Evolutionary conservation across 2,329 filamentous ascomycete genomes (phyloP).

Genomic region (Triangularia setosa): DNA sequence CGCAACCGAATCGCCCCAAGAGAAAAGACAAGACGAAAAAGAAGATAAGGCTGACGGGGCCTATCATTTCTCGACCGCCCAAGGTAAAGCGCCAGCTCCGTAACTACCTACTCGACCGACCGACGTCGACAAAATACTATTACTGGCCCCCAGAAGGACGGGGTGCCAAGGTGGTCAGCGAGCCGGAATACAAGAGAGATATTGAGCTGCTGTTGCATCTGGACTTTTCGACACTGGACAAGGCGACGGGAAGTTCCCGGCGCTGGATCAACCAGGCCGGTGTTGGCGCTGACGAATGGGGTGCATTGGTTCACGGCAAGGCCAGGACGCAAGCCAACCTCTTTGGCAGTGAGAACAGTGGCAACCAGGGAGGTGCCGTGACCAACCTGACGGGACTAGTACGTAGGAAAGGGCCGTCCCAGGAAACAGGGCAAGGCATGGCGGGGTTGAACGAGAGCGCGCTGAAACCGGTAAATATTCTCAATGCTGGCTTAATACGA

Average conservation of each 20-base stretch:
- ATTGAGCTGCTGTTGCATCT: constrained; percentile 68
- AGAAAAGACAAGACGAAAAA: constrained; percentile 39
- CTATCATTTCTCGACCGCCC: constrained; percentile 61
- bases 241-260: constrained; percentile 60
- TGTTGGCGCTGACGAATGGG: constrained; percentile 43
- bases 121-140: constrained; percentile 58
- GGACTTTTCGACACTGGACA: constrained; percentile 64
- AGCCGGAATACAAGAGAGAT: constrained; percentile 62
- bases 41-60: constrained; percentile 51
- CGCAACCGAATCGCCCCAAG: constrained; percentile 28
- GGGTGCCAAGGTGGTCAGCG: constrained; percentile 60
- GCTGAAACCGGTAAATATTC: constrained; percentile 20
- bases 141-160: constrained; percentile 60
- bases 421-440: background rate
- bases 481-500: constrained; percentile 39
- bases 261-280: constrained; percentile 69
- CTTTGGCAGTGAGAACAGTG: constrained; percentile 3
- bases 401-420: constrained; percentile 30
- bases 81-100: constrained; percentile 58
- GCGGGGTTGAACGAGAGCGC: background rate
- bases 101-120: constrained; percentile 46
- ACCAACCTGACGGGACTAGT: constrained; percentile 49
- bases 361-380: constrained; percentile 25
- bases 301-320: constrained; percentile 46
- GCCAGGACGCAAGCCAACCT: constrained; percentile 3